Base-by-base conservation (phyloP, 192 early-diverging fungal species). In the Podila clonocystis region DNA sequence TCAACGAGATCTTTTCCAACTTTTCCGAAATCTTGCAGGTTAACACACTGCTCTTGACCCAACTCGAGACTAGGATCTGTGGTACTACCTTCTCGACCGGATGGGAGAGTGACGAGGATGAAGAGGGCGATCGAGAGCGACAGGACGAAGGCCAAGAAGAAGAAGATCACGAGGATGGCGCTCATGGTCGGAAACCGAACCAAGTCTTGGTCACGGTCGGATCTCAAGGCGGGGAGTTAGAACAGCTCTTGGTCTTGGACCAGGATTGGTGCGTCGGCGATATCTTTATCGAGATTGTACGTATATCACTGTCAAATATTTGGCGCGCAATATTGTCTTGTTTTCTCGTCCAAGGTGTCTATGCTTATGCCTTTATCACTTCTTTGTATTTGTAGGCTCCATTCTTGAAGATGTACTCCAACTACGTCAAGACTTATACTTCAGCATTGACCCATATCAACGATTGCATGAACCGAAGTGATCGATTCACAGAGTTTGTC, bases 371-470 rank as follows among this genome's bases (percentile, higher is more conserved):
- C 12, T 12, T 45, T 45, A 3, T 45, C 41, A 4, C 15, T 60
- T 45, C 22, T 67, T 20, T 38, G 24, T 1, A 19, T 19, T 20
- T n/a, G 24, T 60, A 85, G 84, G 84, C 74, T 24, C 92, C 94
- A 0, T 93, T 91, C 74, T 75, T 97, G 57, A 94, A 92, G 65
- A 89, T 95, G 86, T 97, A 97, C 73, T 93, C 92, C 8, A 84
- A 85, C 63, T 97, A 95, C 83, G 91, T 92, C 68, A 97, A 95
- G 83, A 94, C 93, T 69, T 95, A 93, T 72, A 91, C 94, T 48
- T 83, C 87, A 5, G 93, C 94, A 20, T 87, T 91, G 63, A 70
- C 82, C 5, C 84, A 90, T 29, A 86, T 96, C 19, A 64, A 84
- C 45, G 83, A 70, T 3, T 76, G 82, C 63, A 72, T 82, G 72